A percentile compares a stretch with the other conserved stretches of the same genome.
These are phyloP conservation scores for Heracleum sosnowskyi DNA, from an alignment of 129 eudicot species.

Conservation along the genomic window DNA sequence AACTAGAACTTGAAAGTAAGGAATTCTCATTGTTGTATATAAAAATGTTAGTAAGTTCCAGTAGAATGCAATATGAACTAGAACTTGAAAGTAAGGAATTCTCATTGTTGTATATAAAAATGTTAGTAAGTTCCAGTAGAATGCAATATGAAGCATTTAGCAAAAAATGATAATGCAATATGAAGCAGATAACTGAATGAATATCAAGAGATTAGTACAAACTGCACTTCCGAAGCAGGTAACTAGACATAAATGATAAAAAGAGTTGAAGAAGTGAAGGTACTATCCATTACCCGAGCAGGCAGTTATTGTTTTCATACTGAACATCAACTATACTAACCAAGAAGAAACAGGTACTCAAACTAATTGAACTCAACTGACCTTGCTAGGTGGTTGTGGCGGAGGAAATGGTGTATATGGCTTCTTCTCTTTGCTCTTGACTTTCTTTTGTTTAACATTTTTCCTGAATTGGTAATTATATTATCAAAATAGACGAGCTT, in stretches of 20 bases:
- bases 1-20: not conserved
- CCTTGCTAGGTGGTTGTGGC: slow-evolving; percentile 91
- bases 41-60: too few relatives aligned
- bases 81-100: not conserved
- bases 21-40: not conserved
- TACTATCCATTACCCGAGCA: not conserved
- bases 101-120: too few relatives aligned
- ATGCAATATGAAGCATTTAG: too few relatives aligned
- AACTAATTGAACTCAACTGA: slow-evolving; percentile 19
- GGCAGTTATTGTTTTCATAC: not conserved
- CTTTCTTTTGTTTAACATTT: slow-evolving; percentile 86
- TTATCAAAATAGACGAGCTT: not conserved
- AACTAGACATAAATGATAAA: not conserved
- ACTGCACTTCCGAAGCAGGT: not conserved
- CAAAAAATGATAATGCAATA: not conserved
- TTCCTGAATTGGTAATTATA: slow-evolving; percentile 40
- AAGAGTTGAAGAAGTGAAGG: not conserved
- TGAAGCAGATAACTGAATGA: not conserved
- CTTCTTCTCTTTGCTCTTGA: slow-evolving; percentile 75
- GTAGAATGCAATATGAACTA: too few relatives aligned
- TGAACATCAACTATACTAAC: not conserved
- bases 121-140: too few relatives aligned
- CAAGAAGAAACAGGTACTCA: not conserved
- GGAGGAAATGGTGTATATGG: slow-evolving; percentile 95
- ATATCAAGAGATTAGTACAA: not conserved